Percentiles rank a stretch among this genome's conserved stretches.
phyloP scores from a whole-genome alignment of 306 rosid species.

The Casuarina equisetifolia region DNA sequence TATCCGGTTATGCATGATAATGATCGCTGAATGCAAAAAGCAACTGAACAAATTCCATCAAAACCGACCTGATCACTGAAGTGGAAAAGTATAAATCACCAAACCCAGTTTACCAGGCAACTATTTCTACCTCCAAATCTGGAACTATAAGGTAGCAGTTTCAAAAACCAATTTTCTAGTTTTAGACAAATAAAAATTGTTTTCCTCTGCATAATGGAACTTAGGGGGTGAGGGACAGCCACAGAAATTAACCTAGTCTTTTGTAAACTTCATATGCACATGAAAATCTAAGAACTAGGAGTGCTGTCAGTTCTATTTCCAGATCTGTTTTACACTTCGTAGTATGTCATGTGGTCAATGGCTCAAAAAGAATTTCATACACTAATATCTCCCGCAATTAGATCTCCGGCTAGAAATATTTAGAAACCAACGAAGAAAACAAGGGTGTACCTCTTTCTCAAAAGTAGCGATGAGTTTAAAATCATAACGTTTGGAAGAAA shows the following conservation, averaged over 20 bases:
- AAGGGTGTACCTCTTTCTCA: neutral
- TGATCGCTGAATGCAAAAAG: neutral
- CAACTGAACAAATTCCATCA: neutral
- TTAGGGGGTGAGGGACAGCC: neutral
- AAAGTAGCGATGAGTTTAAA: neutral
- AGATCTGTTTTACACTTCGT: neutral
- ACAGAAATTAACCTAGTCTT: neutral
- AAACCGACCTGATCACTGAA: neutral
- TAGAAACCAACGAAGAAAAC: neutral
- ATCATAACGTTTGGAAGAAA: constrained; percentile 20
- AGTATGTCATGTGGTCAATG: neutral
- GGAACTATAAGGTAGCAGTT: too few relatives aligned
- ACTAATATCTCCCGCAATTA: neutral
- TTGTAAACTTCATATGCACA: too few relatives aligned
- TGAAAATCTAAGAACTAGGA: neutral
- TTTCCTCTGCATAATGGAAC: neutral
- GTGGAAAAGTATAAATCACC: neutral
- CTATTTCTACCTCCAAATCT: neutral
- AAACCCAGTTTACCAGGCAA: neutral
- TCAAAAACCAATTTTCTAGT: too few relatives aligned
- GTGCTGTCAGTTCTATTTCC: neutral
- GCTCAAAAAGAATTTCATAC: neutral
- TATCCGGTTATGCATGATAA: neutral
- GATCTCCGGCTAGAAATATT: neutral
- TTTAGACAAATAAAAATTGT: too few relatives aligned